Evolutionary conservation across 768 basidiomycete species (phyloP), one percentile per base, ranked within the genome.

Genomic region (Jaapia argillacea): DNA sequence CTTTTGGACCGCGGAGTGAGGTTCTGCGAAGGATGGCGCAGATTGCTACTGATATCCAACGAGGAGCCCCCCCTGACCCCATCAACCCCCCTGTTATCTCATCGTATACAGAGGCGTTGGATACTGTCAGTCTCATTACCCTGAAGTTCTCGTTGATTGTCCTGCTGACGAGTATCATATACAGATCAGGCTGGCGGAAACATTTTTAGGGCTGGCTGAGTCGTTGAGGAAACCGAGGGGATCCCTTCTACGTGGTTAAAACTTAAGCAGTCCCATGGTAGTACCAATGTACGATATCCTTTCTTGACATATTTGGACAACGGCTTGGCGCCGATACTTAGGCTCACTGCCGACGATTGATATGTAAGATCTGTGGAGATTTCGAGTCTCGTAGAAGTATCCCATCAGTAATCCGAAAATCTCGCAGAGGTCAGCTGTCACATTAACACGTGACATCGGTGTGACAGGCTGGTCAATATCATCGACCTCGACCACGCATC

Each of bases 171-270:
- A 5, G 26, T 21, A 4, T n/a, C n/a, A n/a, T n/a, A n/a, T n/a
- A n/a, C 46, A 79, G 77, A 63, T 78, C 12, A 68, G 65, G 45
- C 65, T 79, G 6, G 69, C 77, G 1, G 64, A 77, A 50, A 72
- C 77, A 2, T 79, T 80, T 65, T 52, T 79, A 20, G 70, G 69
- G 24, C 66, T 79, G 42, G 75, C 76, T 0, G 73, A 76, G 41
- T 76, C 77, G 1, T 53, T 80, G 57, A 64, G 66, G 48, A 80
- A 74, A 50, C 71, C 77, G 3, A 59, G 77, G 50, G 78, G 71
- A 1, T 63, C 69, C 16, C 53, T 79, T 42, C 53, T 77, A 47
- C 57, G n/a, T n/a, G n/a, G n/a, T n/a, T n/a, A n/a, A n/a, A n/a
- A n/a, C n/a, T n/a, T n/a, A n/a, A n/a, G n/a, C n/a, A n/a, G n/a